Conservation (phyloP, 805 yeast genomes). For the Myxozyma melibiosi region DNA sequence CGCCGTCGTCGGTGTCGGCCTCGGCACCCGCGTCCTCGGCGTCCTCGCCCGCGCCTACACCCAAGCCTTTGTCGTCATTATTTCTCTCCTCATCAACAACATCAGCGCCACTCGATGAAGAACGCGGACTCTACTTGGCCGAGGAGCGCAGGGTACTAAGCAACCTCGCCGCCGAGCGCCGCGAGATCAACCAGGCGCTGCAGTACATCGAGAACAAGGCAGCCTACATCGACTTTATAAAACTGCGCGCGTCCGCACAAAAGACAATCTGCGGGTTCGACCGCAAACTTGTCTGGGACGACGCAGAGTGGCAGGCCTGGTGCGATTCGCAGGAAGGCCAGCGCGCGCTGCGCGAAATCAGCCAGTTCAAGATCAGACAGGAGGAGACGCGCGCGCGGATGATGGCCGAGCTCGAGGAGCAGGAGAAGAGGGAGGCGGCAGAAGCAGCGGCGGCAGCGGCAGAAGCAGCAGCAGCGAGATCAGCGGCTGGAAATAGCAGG, state of each 20-base stretch:
- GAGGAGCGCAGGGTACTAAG: neutral
- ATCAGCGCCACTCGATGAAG: constrained; percentile 15
- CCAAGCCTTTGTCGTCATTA: constrained; percentile 17
- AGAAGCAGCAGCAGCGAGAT: neutral
- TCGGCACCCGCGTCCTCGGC: neutral
- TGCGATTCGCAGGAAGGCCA: constrained; percentile 25
- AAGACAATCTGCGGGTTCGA: constrained; percentile 40
- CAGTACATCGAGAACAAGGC: constrained; percentile 28
- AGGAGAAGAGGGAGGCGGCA: neutral
- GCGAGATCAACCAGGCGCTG: constrained; percentile 20
- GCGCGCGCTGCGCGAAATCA: constrained; percentile 11
- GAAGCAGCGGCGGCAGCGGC: neutral
- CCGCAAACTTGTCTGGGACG: constrained; percentile 37
- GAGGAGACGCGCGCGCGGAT: constrained; percentile 4
- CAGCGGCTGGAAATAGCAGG: neutral
- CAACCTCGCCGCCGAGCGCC: constrained; percentile 1
- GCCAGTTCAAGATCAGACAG: constrained; percentile 1
- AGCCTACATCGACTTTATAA: constrained; percentile 30
- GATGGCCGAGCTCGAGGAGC: neutral
- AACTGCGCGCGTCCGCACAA: constrained; percentile 32
- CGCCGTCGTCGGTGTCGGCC: neutral
- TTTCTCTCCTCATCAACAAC: constrained; percentile 27
- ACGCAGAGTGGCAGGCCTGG: constrained; percentile 30
- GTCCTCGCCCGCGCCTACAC: neutral
- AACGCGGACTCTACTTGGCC: neutral